Evolutionary conservation across 768 basidiomycete genomes (phyloP), one percentile per base, ranked within the genome.

Genomic region (Termitomyces sp.): DNA sequence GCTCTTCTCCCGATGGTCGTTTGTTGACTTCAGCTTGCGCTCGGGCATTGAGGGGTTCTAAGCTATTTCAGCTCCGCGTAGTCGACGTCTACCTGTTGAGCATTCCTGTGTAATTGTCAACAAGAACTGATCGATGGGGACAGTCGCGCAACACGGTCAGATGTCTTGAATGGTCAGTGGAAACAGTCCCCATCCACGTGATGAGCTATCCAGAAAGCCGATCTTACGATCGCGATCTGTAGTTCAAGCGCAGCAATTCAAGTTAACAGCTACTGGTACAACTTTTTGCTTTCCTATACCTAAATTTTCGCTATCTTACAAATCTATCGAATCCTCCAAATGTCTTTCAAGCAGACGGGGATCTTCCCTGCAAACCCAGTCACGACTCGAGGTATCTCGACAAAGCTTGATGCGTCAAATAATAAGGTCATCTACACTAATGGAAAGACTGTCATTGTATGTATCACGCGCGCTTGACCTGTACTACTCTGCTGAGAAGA

Each of bases 381-480:
- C 28, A 89, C 90, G 7, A 73, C 80, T 36, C 78, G 92, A 40
- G 88, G 90, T 20, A 72, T 74, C 54, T 78, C 86, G 5, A 89
- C 87, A 20, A 93, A 90, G 72, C 81, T 94, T 44, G 83, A 84
- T 59, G 79, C 80, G 55, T 80, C 71, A 71, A 90, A 86, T 72
- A 89, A 81, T 71, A 95, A 90, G 77, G 74, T 97, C 60, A 80
- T 91, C 16, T 97, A 98, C 63, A 80, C 88, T 3, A 93, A 90
- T 66, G 92, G 92, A 40, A 85, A 87, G 72, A 83, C 84, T 10
- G 85, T 97, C 51, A 84, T 96, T 65, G 94, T 96, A 67, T 65
- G 94, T 79, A 11, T 22, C 3, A 22, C 3, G 16, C 11, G 32
- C 28, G 28, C 16, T 7, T 40, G 4, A 46, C 16, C n/a, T 11